These are phyloP conservation scores for Papiliotrema laurentii DNA, from an alignment of 1,284 basidiomycete species.

Conservation along the genomic window DNA sequence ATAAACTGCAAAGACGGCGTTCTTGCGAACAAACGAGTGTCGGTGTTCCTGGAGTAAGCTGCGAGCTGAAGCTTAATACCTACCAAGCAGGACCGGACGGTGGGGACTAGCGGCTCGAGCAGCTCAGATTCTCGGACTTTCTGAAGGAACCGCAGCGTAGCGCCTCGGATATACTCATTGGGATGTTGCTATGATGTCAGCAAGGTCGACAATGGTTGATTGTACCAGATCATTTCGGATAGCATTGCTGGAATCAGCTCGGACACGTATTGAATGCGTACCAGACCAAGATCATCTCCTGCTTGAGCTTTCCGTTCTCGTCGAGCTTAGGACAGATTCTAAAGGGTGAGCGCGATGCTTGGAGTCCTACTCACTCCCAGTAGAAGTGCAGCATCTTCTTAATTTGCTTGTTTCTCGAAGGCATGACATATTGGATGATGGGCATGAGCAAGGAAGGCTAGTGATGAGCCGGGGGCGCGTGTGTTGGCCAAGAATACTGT, in stretches of 20 bases:
- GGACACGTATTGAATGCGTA: constrained; percentile 52
- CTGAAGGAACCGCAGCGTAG: constrained; percentile 92
- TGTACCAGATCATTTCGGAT: constrained; percentile 92
- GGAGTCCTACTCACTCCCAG: constrained; percentile 64
- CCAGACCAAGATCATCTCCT: constrained; percentile 99
- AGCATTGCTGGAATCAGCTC: constrained; percentile 65
- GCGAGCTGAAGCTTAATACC: constrained; percentile 10
- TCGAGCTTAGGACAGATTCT: constrained; percentile 94
- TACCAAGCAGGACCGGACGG: constrained; percentile 79
- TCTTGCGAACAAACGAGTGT: constrained; percentile 97
- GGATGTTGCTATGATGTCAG: constrained; percentile 78
- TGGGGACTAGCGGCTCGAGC: constrained; percentile 92
- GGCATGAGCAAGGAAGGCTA: constrained; percentile 94
- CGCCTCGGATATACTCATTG: constrained; percentile 98
- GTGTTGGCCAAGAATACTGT: too few species aligned
- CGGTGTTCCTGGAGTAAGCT: constrained; percentile 66
- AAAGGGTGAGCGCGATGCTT: background rate
- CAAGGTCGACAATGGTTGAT: constrained; percentile 4
- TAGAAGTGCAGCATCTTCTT: constrained; percentile 99
- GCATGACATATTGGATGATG: constrained; percentile 96
- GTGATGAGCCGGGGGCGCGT: too few species aligned
- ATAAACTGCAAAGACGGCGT: constrained; percentile 94
- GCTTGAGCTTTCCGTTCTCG: constrained; percentile 94
- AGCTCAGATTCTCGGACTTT: constrained; percentile 94
- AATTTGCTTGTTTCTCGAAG: constrained; percentile 90